These are phyloP conservation scores for Heterobasidion annosum DNA, from an alignment of 1,284 basidiomycete species.

Conservation along the genomic window DNA sequence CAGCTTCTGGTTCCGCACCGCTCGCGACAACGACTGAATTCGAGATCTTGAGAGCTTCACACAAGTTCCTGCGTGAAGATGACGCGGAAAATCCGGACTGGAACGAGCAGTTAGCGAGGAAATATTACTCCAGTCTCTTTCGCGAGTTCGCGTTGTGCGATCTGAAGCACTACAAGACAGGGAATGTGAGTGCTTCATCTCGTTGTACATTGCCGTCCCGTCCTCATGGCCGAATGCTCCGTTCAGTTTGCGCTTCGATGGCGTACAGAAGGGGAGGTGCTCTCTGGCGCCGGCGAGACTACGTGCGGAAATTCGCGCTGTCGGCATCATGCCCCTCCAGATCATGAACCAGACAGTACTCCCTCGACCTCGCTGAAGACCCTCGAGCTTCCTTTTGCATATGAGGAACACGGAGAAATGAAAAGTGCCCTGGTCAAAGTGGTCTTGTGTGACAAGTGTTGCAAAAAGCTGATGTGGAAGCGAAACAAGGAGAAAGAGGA, in stretches of 20 bases:
- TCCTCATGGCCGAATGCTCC: background rate
- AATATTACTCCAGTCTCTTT: slow-evolving; percentile 82
- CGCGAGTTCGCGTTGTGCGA: slow-evolving; percentile 90
- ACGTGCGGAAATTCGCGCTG: slow-evolving; percentile 88
- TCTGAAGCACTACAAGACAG: slow-evolving; percentile 89
- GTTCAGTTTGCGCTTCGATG: slow-evolving; percentile 81
- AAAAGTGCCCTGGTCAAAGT: slow-evolving; percentile 87
- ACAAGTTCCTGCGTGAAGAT: slow-evolving; percentile 70
- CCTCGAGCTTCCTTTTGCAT: slow-evolving; percentile 83
- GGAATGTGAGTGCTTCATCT: slow-evolving; percentile 44
- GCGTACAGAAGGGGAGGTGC: slow-evolving; percentile 84
- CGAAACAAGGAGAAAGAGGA: slow-evolving; percentile 53
- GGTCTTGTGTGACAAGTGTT: slow-evolving; percentile 71
- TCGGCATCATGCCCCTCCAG: slow-evolving; percentile 41
- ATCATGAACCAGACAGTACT: slow-evolving; percentile 12
- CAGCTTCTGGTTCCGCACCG: no score
- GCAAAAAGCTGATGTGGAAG: slow-evolving; percentile 83
- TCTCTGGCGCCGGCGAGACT: slow-evolving; percentile 74
- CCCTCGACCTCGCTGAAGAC: slow-evolving; percentile 39
- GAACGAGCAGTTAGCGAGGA: slow-evolving; percentile 77
- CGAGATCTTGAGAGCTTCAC: slow-evolving; percentile 54
- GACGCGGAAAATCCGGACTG: slow-evolving; percentile 40
- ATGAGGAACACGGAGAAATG: slow-evolving; percentile 65
- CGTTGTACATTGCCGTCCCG: background rate
- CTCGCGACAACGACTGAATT: slow-evolving; percentile 35